phyloP scores from a whole-genome alignment of 2,329 filamentous ascomycete genomes.

The Periconia sp. region DNA sequence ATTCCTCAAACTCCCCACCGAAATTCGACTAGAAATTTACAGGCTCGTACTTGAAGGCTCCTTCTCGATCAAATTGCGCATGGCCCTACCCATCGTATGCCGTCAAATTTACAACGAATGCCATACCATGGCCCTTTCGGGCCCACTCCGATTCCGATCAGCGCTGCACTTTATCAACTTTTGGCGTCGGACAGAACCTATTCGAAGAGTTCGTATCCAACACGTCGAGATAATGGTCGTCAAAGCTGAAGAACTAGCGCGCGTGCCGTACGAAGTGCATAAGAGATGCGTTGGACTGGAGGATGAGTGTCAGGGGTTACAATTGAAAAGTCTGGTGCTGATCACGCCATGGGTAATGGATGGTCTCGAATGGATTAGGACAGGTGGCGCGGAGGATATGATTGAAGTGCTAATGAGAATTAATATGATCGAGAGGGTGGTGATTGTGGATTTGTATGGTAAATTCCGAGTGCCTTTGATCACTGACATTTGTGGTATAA shows the following conservation, averaged over 20 bases:
- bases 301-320: background rate
- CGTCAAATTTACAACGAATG: background rate
- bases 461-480: too few species aligned
- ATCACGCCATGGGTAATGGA: background rate
- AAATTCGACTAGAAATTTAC: background rate
- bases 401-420: too few species aligned
- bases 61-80: background rate
- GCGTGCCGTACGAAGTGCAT: background rate
- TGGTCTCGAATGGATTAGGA: background rate
- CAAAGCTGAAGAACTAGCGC: background rate
- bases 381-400: background rate
- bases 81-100: background rate
- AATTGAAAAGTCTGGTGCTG: background rate
- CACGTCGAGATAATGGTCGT: background rate
- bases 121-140: background rate
- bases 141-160: background rate
- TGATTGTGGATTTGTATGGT: too few species aligned
- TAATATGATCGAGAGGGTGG: too few species aligned
- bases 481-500: too few species aligned
- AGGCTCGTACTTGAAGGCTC: background rate
- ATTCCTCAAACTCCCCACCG: background rate
- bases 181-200: background rate
- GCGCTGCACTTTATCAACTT: background rate
- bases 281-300: background rate
- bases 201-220: background rate